These are phyloP conservation scores for Macrophomina phaseolina DNA, from an alignment of 2,329 filamentous ascomycete species.

Conservation along the genomic window DNA sequence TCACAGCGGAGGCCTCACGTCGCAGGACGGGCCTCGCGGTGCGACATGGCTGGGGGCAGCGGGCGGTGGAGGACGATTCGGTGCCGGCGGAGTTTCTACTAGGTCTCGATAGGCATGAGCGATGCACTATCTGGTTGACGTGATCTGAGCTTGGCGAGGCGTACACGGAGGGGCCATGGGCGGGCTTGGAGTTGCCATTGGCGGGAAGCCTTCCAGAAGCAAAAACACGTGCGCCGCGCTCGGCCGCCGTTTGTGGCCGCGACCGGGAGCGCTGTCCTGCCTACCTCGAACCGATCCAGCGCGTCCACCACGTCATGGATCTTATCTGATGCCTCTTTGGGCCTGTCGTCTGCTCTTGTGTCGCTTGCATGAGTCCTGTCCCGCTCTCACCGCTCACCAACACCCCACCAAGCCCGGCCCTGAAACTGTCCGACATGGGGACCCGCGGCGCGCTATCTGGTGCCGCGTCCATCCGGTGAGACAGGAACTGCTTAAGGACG, in stretches of 20 bases:
- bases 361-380: background rate
- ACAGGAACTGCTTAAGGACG: background rate
- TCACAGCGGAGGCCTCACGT: slow-evolving; percentile 1
- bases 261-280: background rate
- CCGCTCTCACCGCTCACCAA: slow-evolving; percentile 11
- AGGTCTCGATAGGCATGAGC: slow-evolving; percentile 19
- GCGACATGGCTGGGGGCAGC: slow-evolving; percentile 5
- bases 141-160: slow-evolving; percentile 16
- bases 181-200: background rate
- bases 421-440: background rate
- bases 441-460: slow-evolving; percentile 1
- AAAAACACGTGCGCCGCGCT: slow-evolving; percentile 7
- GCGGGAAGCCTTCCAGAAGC: slow-evolving; percentile 8
- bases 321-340: slow-evolving; percentile 19
- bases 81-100: background rate
- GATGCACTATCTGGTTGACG: slow-evolving; percentile 24
- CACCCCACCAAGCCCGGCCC: background rate
- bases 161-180: background rate
- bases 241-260: background rate
- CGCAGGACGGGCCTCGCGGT: slow-evolving; percentile 16
- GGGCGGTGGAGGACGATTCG: slow-evolving; percentile 7
- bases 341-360: background rate
- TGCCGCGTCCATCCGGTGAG: background rate
- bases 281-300: background rate
- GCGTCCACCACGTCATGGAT: slow-evolving; percentile 7